Percentiles rank a stretch among this genome's conserved stretches.
Evolutionary conservation across 176 grass and related monocot species (phyloP).

Genomic region (Eremochloa ophiuroides): DNA sequence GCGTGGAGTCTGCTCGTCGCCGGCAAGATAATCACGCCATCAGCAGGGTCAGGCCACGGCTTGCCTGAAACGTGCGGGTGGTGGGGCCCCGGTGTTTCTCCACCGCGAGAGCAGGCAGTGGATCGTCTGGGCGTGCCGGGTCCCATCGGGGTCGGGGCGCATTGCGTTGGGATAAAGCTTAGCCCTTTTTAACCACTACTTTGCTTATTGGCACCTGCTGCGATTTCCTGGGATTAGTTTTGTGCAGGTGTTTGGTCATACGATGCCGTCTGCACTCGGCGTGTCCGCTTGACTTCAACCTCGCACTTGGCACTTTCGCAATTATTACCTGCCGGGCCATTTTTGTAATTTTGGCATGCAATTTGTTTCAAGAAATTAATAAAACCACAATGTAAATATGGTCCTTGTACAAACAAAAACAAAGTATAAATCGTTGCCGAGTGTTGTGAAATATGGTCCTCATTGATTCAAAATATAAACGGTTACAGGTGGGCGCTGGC

Average conservation of each 20-base stretch:
- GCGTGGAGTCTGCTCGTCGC: neutral
- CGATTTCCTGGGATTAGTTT: neutral
- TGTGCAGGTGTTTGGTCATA: neutral
- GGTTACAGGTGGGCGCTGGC: too few species aligned
- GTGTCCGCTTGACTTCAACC: neutral
- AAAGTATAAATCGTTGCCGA: too few species aligned
- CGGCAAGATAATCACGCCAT: constrained; percentile 26
- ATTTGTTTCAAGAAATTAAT: too few species aligned
- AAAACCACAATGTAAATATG: too few species aligned
- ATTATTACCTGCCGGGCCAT: too few species aligned
- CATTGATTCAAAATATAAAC: too few species aligned
- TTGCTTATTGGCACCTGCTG: neutral
- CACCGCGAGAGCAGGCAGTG: neutral
- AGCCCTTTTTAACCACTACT: neutral
- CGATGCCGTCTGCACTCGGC: neutral
- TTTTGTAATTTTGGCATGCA: too few species aligned
- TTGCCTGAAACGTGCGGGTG: constrained; percentile 29
- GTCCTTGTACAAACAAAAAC: too few species aligned
- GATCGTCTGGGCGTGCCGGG: neutral
- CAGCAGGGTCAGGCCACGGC: neutral
- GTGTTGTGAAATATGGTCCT: too few species aligned
- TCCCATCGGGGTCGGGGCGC: constrained; percentile 16
- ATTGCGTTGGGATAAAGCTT: constrained; percentile 44
- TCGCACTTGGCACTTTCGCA: too few species aligned
- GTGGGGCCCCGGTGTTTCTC: constrained; percentile 24